Percentiles rank a stretch among this genome's conserved stretches.
These are phyloP conservation scores for Xylariaceae sp. DNA, from an alignment of 2,329 filamentous ascomycete genomes.

Conservation along the genomic window DNA sequence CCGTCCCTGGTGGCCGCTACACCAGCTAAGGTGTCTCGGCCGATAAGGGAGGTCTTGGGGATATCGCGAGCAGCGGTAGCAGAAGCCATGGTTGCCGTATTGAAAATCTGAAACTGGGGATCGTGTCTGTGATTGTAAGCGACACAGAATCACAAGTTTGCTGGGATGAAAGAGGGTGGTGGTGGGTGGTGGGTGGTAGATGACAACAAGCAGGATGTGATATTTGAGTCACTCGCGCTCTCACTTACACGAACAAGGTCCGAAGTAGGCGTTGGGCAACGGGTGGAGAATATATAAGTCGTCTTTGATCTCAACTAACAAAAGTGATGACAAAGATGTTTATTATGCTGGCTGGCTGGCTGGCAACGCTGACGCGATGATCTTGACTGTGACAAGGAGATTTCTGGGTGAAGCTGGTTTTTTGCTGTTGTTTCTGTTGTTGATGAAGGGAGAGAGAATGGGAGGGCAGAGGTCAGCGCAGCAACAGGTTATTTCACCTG, in stretches of 20 bases:
- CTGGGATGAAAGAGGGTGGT: neutral
- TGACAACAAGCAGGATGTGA: conserved; percentile 16
- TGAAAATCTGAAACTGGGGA: conserved; percentile 45
- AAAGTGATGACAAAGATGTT: conserved; percentile 30
- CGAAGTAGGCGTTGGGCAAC: conserved; percentile 30
- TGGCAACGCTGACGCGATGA: conserved; percentile 54
- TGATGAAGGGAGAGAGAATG: conserved; percentile 44
- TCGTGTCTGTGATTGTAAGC: conserved; percentile 36
- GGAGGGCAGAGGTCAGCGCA: conserved; percentile 34
- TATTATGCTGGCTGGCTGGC: conserved; percentile 26
- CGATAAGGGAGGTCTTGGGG: conserved; percentile 50
- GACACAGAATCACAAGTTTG: conserved; percentile 29
- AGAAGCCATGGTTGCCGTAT: conserved; percentile 63
- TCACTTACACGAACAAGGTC: conserved; percentile 36
- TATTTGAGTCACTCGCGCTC: conserved; percentile 21
- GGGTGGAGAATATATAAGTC: conserved; percentile 14
- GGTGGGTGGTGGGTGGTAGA: conserved; percentile 8
- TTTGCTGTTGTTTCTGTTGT: conserved; percentile 38
- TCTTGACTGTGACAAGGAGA: conserved; percentile 57
- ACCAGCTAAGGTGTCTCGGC: conserved; percentile 69
- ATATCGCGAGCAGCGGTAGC: conserved; percentile 66
- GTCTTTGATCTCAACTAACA: conserved; percentile 26
- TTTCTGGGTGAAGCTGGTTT: conserved; percentile 42
- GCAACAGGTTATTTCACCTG: conserved; percentile 24
- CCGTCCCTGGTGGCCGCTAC: conserved; percentile 61